phyloP scores from a whole-genome alignment of 495 filamentous ascomycete genomes.

The Podospora sp. region DNA sequence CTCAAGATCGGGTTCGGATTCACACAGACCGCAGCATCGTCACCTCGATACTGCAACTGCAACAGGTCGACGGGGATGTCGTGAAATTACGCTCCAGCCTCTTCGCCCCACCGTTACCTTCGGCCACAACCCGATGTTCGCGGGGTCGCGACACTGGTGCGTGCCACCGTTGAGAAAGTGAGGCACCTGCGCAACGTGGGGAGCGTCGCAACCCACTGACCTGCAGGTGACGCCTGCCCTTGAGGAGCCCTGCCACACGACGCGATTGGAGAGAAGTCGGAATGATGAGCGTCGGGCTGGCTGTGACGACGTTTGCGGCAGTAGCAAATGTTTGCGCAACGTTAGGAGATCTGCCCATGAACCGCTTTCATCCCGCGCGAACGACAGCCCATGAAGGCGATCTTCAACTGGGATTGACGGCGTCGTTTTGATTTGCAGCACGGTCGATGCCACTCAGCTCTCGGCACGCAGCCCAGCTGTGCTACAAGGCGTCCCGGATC shows the following conservation, averaged over 20 bases:
- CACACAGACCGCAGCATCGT: background rate
- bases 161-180: background rate
- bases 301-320: background rate
- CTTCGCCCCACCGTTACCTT: background rate
- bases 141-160: background rate
- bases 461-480: too few relatives aligned
- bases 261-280: constrained; percentile 6
- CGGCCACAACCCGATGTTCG: background rate
- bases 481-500: too few relatives aligned
- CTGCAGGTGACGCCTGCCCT: constrained; percentile 7
- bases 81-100: background rate
- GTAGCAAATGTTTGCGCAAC: constrained; percentile 10
- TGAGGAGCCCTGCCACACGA: background rate
- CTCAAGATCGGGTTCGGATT: background rate
- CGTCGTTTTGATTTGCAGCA: background rate
- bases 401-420: constrained; percentile 7
- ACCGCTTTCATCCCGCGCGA: background rate
- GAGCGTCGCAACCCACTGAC: constrained; percentile 5
- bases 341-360: background rate
- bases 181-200: constrained; percentile 7
- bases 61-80: constrained; percentile 1
- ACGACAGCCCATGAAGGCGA: constrained; percentile 1
- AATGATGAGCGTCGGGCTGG: constrained; percentile 7
- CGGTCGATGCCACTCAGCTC: background rate
- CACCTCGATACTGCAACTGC: background rate